Evolutionary conservation across 495 filamentous ascomycete genomes (phyloP), one percentile per base, ranked within the genome.

Genomic region (Penicillium steckii): DNA sequence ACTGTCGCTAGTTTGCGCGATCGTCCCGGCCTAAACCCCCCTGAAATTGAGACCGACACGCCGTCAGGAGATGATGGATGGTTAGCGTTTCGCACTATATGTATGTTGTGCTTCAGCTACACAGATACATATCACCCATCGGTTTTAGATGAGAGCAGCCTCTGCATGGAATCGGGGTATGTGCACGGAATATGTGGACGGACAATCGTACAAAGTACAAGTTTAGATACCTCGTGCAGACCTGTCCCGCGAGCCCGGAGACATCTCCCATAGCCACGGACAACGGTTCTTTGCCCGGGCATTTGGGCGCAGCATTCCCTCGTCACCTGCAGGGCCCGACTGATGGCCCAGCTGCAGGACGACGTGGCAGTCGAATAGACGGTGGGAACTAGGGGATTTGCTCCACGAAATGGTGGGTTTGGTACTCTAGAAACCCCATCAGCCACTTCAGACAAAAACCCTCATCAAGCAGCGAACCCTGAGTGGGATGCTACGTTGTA

Each of bases 301-400:
- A 41, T 17, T 41, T 41, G 40, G 33, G 21, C 35, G 23, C 47
- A 27, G 35, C 23, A 26, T 15, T 23, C 40, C 51, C 38, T 41
- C 38, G 47, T 56, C 58, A 60, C 46, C 52, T 62, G 59, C 59
- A 60, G 53, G 60, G 45, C 51, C 51, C 53, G 42, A 57, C 52
- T 56, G 52, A 42, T 49, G 48, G 29, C 37, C 41, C 30, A 23
- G 48, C 40, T 57, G 55, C 55, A 57, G 48, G 29, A 47, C 59
- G 50, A 62, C 62, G 62, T 65, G 62, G 59, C 62, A 65, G 35
- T 13, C 53, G 17, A 50, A 33, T 33, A 46, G 46, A 44, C 46
- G 13, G 48, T 40, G 47, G 50, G 50, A 33, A 32, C 41, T 18
- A 3, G 42, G 26, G 46, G 52, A 29, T 40, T 37, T 46, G 38